Evolutionary conservation across 75 land plant species (phyloP).

Genomic region (Sequoia sempervirens): DNA sequence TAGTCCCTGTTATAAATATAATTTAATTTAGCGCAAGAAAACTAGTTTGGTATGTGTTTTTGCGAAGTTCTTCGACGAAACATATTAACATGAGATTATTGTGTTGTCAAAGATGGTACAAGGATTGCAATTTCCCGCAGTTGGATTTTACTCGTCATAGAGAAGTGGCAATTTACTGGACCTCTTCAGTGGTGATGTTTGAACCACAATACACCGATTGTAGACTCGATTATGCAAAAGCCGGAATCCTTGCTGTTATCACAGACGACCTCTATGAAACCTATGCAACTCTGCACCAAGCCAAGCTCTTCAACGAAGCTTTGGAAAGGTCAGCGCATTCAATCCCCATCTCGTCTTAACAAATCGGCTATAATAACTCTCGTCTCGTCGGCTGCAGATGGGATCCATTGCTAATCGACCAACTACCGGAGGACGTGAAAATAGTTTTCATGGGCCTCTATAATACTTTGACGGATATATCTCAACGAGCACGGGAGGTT

Average conservation of each 20-base stretch:
- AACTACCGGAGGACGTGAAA: constrained; percentile 2
- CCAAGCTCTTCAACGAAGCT: background rate
- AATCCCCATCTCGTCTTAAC: background rate
- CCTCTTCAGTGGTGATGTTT: constrained; percentile 9
- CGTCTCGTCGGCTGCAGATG: background rate
- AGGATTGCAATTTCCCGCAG: constrained; percentile 1
- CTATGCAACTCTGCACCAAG: background rate
- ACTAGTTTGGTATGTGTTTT: too few species aligned
- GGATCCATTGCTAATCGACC: background rate
- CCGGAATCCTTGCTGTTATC: background rate
- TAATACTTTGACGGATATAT: constrained; percentile 10
- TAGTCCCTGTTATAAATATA: too few species aligned
- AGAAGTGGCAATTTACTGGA: constrained; percentile 4
- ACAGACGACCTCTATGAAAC: constrained; percentile 4
- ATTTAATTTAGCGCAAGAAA: too few species aligned
- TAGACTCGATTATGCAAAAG: constrained; percentile 15
- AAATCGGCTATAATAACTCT: background rate
- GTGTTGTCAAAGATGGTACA: background rate
- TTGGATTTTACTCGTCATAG: background rate
- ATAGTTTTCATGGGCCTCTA: constrained; percentile 8
- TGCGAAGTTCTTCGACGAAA: too few species aligned
- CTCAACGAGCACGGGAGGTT: background rate
- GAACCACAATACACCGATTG: constrained; percentile 11
- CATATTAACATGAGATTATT: background rate
- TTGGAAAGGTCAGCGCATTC: background rate